Conservation (phyloP, 768 basidiomycete genomes). For the Tylopilus felleus region DNA sequence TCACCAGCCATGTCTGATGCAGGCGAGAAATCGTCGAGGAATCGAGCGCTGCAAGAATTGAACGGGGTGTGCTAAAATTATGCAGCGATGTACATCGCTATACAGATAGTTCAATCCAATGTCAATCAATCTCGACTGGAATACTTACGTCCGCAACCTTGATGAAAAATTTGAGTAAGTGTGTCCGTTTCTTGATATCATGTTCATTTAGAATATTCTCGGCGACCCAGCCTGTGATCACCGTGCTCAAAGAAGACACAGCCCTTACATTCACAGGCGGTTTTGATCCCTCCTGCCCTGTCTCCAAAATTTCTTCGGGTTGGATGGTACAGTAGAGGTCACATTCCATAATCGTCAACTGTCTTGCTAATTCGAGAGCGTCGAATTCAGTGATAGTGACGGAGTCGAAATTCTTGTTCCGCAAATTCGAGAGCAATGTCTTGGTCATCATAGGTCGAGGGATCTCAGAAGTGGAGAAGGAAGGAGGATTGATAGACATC, state of each 20-base stretch:
- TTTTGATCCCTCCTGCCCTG: slow-evolving; percentile 66
- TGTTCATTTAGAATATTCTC: slow-evolving; percentile 90
- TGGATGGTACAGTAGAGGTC: slow-evolving; percentile 81
- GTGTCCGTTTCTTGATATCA: slow-evolving; percentile 80
- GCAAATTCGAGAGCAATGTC: slow-evolving; percentile 61
- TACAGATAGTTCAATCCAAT: slow-evolving; percentile 9
- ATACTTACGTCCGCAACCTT: slow-evolving; percentile 83
- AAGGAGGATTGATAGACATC: slow-evolving; percentile 66
- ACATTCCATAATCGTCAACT: slow-evolving; percentile 92
- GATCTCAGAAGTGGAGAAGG: slow-evolving; percentile 55
- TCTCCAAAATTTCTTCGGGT: slow-evolving; percentile 86
- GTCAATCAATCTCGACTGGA: slow-evolving; percentile 2
- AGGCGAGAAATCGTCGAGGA: slow-evolving; percentile 92
- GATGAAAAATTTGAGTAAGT: slow-evolving; percentile 86
- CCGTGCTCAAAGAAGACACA: slow-evolving; percentile 84
- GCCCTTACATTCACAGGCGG: slow-evolving; percentile 73
- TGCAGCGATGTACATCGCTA: slow-evolving; percentile 81
- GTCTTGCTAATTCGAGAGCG: slow-evolving; percentile 85
- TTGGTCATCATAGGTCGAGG: slow-evolving; percentile 88
- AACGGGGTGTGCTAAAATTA: slow-evolving; percentile 91
- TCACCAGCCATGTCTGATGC: slow-evolving; percentile 89
- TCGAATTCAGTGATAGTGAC: slow-evolving; percentile 90
- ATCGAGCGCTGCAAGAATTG: slow-evolving; percentile 91
- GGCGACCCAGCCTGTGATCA: slow-evolving; percentile 93
- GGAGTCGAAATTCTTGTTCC: slow-evolving; percentile 57